Evolutionary conservation across 225 moss, liverwort and hornwort genomes (phyloP), one percentile per base, ranked within the genome.

Genomic region (Ulota crispa): DNA sequence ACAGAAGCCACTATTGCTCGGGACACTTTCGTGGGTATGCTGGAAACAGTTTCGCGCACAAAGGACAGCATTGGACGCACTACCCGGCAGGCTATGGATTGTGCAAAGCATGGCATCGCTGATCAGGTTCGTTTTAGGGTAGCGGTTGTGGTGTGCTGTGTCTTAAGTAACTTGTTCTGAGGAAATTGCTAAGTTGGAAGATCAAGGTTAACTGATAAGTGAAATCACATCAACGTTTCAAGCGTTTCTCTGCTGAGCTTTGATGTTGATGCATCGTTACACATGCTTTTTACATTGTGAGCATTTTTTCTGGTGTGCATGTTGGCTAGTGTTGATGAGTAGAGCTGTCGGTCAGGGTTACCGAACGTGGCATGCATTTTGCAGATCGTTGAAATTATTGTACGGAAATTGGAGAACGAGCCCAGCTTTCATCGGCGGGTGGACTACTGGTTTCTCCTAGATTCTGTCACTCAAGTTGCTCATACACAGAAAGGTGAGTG

Each of bases 61-160:
- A 96, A 96, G 77, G 96, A 96, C 54, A 96, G 96, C 79, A 96
- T 96, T 67, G 96, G 96, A n/a, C 94, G 96, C 59, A 93, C 96
- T 47, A 94, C 96, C 10, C 94, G 94, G 78, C 96, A 96, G 80
- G 96, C 96, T 8, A 91, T 96, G 73, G 96, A 96, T 81, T 96
- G 94, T 81, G 94, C 90, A 81, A 94, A 92, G 85, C 89, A 91
- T 83, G 93, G 94, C 21, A 92, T 96, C 60, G 92, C 94, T 7
- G 96, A 94, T 63, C 94, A 96, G 93, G 96, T 96, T 83, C 68
- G 83, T 55, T 30, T 18, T 73, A 24, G 37, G 75, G 45, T 30
- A 61, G 70, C 59, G 10, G n/a, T 68, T 56, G 64, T 70, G 79
- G 5, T 15, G 52, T 37, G 18, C 53, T 65, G 37, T 52, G 52